A percentile compares a stretch with the other conserved stretches of the same genome.
phyloP scores from a whole-genome alignment of 1,139 yeast genomes.

The Pichia sp. region DNA sequence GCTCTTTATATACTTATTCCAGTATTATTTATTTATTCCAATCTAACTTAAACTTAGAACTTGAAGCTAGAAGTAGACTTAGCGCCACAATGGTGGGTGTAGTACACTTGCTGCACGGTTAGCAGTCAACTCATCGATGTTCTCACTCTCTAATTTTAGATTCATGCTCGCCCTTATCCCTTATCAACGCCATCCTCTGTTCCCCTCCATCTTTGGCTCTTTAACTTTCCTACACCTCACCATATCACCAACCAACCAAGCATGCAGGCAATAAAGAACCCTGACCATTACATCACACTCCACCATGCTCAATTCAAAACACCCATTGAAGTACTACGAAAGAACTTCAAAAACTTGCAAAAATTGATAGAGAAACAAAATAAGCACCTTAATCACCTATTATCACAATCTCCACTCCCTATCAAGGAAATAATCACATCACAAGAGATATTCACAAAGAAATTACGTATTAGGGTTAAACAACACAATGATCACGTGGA shows the following conservation, averaged over 20 bases:
- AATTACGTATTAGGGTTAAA: constrained; percentile 33
- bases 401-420: constrained; percentile 18
- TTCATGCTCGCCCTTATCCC: no score
- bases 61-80: no score
- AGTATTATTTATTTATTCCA: background rate
- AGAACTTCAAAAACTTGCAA: constrained; percentile 51
- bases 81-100: no score
- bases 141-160: no score
- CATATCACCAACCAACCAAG: no score
- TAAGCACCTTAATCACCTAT: constrained; percentile 35
- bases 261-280: constrained; percentile 7
- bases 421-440: constrained; percentile 36
- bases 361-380: constrained; percentile 51
- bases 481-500: constrained; percentile 45
- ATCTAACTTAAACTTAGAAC: background rate
- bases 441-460: constrained; percentile 43
- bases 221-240: no score
- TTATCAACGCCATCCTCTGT: no score
- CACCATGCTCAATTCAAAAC: constrained; percentile 42
- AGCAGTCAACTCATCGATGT: no score
- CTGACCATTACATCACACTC: constrained; percentile 6
- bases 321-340: constrained; percentile 53
- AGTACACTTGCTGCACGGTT: no score
- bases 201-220: no score
- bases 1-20: background rate